These are phyloP conservation scores for Ophiognomonia clavigignenti-juglandacearum DNA, from an alignment of 2,329 filamentous ascomycete genomes.

Conservation along the genomic window DNA sequence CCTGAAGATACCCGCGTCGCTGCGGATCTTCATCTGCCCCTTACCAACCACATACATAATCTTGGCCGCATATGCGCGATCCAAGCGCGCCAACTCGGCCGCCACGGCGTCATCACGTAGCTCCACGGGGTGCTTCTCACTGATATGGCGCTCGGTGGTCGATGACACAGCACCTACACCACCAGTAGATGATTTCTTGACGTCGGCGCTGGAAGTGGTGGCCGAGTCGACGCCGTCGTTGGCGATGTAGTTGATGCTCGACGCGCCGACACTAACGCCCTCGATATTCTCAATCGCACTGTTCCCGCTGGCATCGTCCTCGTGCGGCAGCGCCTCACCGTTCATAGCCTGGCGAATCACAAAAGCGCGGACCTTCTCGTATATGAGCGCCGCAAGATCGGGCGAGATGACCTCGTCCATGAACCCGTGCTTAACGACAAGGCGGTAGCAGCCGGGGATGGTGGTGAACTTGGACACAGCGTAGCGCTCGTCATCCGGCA, in stretches of 20 bases:
- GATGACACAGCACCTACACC: neutral
- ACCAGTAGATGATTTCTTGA: neutral
- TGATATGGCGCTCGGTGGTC: constrained; percentile 1
- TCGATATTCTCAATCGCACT: constrained; percentile 12
- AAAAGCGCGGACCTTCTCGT: constrained; percentile 49
- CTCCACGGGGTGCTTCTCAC: constrained; percentile 18
- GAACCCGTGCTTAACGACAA: constrained; percentile 66
- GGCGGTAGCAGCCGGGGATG: constrained; percentile 60
- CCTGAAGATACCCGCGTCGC: constrained; percentile 36
- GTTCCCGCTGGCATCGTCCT: constrained; percentile 5
- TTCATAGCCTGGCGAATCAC: constrained; percentile 32
- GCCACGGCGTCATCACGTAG: constrained; percentile 23
- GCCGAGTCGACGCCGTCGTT: neutral
- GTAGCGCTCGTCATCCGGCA: constrained; percentile 42
- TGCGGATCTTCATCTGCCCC: constrained; percentile 49
- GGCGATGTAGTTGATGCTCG: neutral
- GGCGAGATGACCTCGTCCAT: constrained; percentile 64
- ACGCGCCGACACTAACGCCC: neutral
- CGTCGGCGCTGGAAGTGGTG: neutral
- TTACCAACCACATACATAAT: constrained; percentile 55
- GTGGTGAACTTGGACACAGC: constrained; percentile 34
- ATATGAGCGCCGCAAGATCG: constrained; percentile 54
- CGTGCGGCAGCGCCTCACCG: constrained; percentile 11
- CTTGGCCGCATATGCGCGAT: constrained; percentile 40
- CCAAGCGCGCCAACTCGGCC: constrained; percentile 39